Conservation (phyloP, 768 basidiomycete species). For the Trametes villosa region DNA sequence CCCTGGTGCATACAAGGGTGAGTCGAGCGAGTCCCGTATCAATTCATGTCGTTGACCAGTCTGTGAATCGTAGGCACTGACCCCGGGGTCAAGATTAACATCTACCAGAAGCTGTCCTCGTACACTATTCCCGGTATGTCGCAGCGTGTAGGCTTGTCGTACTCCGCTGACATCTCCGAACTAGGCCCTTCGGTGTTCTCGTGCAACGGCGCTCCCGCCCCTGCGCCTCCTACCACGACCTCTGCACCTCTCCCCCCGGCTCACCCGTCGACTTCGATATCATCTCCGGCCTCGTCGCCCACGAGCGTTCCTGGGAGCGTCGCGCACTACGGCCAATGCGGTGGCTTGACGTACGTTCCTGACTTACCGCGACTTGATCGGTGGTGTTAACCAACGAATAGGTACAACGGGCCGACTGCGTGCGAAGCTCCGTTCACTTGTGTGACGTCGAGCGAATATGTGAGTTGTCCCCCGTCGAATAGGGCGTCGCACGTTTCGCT, state of each 20-base stretch:
- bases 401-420: constrained; percentile 42
- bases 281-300: constrained; percentile 19
- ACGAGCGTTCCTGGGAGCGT: constrained; percentile 35
- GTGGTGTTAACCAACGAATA: no score
- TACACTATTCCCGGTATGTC: constrained; percentile 36
- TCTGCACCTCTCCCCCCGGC: constrained; percentile 10
- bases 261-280: background rate
- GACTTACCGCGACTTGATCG: no score
- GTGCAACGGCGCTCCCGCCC: constrained; percentile 27
- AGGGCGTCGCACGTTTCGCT: constrained; percentile 22
- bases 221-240: constrained; percentile 13
- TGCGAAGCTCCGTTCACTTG: constrained; percentile 44
- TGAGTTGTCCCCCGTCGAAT: constrained; percentile 34
- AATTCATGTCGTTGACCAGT: no score
- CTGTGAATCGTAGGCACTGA: constrained; percentile 34
- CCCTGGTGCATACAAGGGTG: constrained; percentile 43
- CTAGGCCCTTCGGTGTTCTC: constrained; percentile 34
- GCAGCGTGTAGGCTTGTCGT: background rate
- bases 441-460: constrained; percentile 4
- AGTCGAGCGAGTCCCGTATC: no score
- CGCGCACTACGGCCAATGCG: constrained; percentile 49
- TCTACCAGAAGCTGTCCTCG: constrained; percentile 34
- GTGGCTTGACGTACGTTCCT: constrained; percentile 43
- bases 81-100: constrained; percentile 41
- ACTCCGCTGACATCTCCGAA: no score